Base-by-base conservation (phyloP, 2,329 filamentous ascomycete genomes). In the Neocatenulostroma microsporum region DNA sequence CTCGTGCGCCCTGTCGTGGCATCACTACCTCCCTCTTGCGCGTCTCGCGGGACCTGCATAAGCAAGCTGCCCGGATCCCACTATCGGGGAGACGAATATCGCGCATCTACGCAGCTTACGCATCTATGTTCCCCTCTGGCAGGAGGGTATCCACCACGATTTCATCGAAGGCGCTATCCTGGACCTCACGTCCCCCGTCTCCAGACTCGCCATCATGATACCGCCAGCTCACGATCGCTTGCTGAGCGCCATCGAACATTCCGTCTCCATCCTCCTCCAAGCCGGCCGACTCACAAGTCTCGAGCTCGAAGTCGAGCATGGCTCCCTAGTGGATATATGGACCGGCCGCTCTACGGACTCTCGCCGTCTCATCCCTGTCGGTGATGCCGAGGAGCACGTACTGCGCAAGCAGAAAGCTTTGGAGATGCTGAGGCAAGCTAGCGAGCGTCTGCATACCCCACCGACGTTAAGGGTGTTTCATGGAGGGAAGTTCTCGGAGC, bases 81-180 rank as follows among this genome's bases (percentile, higher is more conserved):
- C 40, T 7, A 45, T 47, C 18, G 46, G 46, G 21, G 20, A 31
- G 10, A 27, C 15, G 15, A 47, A 49, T 21, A 37, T 37, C 2
- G 21, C 18, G 5, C 29, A 37, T 14, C 30, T 49, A 4, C 40
- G 42, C 4, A 39, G 30, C n/a, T 26, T 49, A 18, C 10, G 30
- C 13, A 37, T 49, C 24, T 42, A 47, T 21, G 41, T 32, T 13
- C 44, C 44, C 3, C 29, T 47, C 2, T 47, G 44, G 46, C 36
- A 47, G 20, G 40, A 34, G 8, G 42, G 42, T 3, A 17, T 42
- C 4, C 38, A 40, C 8, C 36, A 45, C 17, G 44, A 45, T 23
- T 49, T 34, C 27, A 26, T 46, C 13, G 47, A 49, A 27, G 47
- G 47, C 13, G 45, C 47, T 2, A 40, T 49, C 10, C 37, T 47